Evolutionary conservation across 176 grass and related monocot genomes (phyloP).

Genomic region (Avena sativa): DNA sequence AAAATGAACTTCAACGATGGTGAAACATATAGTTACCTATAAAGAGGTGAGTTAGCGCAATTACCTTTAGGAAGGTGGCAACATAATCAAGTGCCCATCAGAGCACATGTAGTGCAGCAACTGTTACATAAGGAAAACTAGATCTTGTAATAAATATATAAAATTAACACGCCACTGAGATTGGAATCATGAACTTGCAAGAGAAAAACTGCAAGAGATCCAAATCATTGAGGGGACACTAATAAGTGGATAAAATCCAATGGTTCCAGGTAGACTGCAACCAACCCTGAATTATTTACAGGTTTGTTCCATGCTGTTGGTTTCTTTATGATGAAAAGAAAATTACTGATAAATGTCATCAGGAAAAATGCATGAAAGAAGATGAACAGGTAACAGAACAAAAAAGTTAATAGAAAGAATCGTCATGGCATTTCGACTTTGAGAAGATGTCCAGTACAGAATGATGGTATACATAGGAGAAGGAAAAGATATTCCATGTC

Average conservation of each 20-base stretch:
- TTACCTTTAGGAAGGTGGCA: constrained; percentile 13
- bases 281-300: constrained; percentile 53
- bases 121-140: constrained; percentile 49
- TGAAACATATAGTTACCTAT: constrained; percentile 54
- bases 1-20: constrained; percentile 16
- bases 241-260: constrained; percentile 79
- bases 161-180: constrained; percentile 14
- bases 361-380: neutral
- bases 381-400: neutral
- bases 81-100: constrained; percentile 88
- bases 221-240: constrained; percentile 67
- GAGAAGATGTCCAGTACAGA: constrained; percentile 6
- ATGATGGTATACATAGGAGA: constrained; percentile 12
- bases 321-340: constrained; percentile 55
- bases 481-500: neutral
- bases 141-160: neutral
- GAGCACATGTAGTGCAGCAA: constrained; percentile 80
- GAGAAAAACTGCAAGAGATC: constrained; percentile 40
- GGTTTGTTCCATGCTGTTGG: constrained; percentile 72
- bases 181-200: neutral
- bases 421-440: constrained; percentile 10
- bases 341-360: neutral
- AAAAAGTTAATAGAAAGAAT: constrained; percentile 29
- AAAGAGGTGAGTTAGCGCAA: constrained; percentile 45
- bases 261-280: constrained; percentile 62